Base-by-base conservation (phyloP, 2,329 filamentous ascomycete genomes). In the Alternaria sp. region DNA sequence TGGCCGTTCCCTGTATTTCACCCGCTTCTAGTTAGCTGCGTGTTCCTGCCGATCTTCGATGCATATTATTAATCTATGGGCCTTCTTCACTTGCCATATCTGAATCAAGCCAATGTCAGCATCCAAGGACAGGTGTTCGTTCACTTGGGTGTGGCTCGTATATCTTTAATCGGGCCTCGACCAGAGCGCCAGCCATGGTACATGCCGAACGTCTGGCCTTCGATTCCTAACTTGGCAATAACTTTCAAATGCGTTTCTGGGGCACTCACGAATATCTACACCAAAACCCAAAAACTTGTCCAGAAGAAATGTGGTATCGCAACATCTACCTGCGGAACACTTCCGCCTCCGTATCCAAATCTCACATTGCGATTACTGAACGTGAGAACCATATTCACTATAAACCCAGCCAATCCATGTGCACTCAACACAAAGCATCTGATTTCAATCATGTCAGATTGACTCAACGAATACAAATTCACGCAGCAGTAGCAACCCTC, bases 111-210 rank as follows among this genome's bases (percentile, higher is more conserved):
- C 20, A 25, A 9, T 32, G 30, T 55, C 54, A 55, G 62, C 40
- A 22, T 22, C 46, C 28, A 57, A 73, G 70, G 72, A 68, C 72
- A 75, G 72, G 70, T 75, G 72, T 72, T 72, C 66, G 41, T 16
- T 49, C 34, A 28, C 22, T 14, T 18, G 14, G 14, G 30, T n/a
- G 41, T 27, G 27, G 43, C 25, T 48, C 52, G 27, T 32, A 41
- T 30, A 6, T 27, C 53, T 28, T 16, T 20, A 57, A 57, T 32
- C 25, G 32, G 46, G 30, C 46, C 46, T 50, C 32, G 22, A 6
- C 32, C 25, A 27, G 46, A 36, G 46, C 12, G 16, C 32, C 12
- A n/a, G 30, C 16, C 5, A 11, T 38, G 18, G 30, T 36, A 36
- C 11, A 49, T 36, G 46, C 30, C 18, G 18, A 50, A 38, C 20